Evolutionary conservation across 192 early-diverging fungal species (phyloP).

Genomic region (Coemansia sp.): DNA sequence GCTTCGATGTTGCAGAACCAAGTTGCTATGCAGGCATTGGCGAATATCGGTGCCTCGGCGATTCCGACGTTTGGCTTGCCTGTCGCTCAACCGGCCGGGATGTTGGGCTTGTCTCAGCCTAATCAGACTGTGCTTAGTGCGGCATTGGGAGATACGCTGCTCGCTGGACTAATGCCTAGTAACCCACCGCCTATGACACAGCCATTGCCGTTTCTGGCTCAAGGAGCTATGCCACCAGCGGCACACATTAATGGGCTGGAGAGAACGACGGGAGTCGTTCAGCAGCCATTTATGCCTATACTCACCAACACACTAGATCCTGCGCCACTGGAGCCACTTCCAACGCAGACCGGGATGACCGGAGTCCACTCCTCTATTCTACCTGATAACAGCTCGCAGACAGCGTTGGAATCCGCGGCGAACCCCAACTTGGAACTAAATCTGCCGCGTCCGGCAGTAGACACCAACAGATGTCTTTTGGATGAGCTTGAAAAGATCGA

Average conservation of each 20-base stretch:
- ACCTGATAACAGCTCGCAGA: neutral
- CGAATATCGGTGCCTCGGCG: neutral
- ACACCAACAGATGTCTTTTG: conserved; percentile 9
- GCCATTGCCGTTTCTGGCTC: conserved; percentile 1
- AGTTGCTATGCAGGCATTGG: neutral
- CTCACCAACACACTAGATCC: neutral
- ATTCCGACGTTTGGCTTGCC: neutral
- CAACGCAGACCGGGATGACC: conserved; percentile 12
- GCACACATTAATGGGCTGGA: neutral
- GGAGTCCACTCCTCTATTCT: conserved; percentile 37
- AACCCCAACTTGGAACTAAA: conserved; percentile 14
- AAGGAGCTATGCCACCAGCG: neutral
- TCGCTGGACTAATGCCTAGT: neutral
- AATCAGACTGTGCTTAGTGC: neutral
- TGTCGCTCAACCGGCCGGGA: neutral
- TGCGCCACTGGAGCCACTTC: neutral
- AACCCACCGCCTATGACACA: neutral
- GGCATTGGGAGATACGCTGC: neutral
- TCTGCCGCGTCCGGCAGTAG: conserved; percentile 2
- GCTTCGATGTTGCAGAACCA: neutral
- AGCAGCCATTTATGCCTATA: conserved; percentile 1
- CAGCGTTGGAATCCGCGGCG: neutral
- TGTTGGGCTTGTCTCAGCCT: neutral
- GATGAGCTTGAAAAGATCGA: conserved; percentile 42
- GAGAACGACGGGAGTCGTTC: neutral